phyloP scores from a whole-genome alignment of 768 basidiomycete genomes.

The Leccinellum albellum region DNA sequence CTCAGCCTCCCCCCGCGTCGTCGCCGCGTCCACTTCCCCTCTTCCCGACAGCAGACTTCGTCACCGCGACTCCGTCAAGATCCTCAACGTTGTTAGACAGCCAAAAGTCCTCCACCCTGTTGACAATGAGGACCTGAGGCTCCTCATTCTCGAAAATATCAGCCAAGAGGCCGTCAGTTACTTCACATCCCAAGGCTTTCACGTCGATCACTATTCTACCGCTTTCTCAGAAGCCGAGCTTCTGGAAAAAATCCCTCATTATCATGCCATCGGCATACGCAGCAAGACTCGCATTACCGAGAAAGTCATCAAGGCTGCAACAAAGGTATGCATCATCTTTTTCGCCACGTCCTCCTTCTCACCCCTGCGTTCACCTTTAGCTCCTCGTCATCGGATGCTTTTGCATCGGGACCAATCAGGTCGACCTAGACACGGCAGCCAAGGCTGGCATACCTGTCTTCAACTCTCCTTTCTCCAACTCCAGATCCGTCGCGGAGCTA shows the following conservation, averaged over 20 bases:
- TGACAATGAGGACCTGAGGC: slow-evolving; percentile 74
- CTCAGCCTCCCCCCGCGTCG: slow-evolving; percentile 26
- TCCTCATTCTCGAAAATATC: slow-evolving; percentile 94
- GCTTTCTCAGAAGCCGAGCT: slow-evolving; percentile 94
- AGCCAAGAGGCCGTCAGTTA: slow-evolving; percentile 81
- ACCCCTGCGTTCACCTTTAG: slow-evolving; percentile 37
- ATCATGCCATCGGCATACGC: slow-evolving; percentile 95
- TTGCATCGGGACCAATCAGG: slow-evolving; percentile 99
- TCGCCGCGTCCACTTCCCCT: slow-evolving; percentile 56
- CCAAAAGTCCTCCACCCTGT: slow-evolving; percentile 76
- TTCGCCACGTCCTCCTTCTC: neutral
- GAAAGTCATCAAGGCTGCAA: slow-evolving; percentile 79
- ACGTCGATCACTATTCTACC: slow-evolving; percentile 84
- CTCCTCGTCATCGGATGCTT: slow-evolving; percentile 97
- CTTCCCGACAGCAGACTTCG: slow-evolving; percentile 46
- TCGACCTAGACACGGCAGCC: slow-evolving; percentile 81
- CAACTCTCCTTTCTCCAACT: slow-evolving; percentile 99
- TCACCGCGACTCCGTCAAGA: slow-evolving; percentile 30
- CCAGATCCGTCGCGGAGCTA: slow-evolving; percentile 96
- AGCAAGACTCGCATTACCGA: slow-evolving; percentile 97
- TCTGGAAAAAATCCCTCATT: slow-evolving; percentile 71
- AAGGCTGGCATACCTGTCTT: slow-evolving; percentile 94
- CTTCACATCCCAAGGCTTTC: slow-evolving; percentile 80
- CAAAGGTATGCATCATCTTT: slow-evolving; percentile 54
- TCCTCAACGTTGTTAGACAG: slow-evolving; percentile 41